phyloP scores from a whole-genome alignment of 148 eudicot genomes.

The Oxyria digyna region DNA sequence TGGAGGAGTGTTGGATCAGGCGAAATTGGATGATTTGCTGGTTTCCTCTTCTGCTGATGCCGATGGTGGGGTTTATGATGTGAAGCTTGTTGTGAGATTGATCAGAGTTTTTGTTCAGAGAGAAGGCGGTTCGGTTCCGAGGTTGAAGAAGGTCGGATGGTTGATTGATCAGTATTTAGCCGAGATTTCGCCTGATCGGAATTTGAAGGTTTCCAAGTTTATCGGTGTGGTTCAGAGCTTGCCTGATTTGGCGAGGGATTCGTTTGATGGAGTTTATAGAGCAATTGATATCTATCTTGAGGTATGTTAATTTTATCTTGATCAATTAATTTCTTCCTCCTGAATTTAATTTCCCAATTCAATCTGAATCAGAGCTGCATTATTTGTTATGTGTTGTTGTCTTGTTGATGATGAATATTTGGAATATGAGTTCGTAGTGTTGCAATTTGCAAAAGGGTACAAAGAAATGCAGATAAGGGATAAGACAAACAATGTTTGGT shows the following conservation, averaged over 20 bases:
- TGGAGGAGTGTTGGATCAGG: conserved; percentile 50
- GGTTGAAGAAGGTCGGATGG: conserved; percentile 49
- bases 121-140: conserved; percentile 19
- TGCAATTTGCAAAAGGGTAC: conserved; percentile 3
- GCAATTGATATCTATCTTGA: conserved; percentile 87
- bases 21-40: conserved; percentile 58
- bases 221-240: conserved; percentile 57
- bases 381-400: no score
- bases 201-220: conserved; percentile 55
- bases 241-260: conserved; percentile 70
- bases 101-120: conserved; percentile 48
- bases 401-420: not conserved
- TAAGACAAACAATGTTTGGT: conserved; percentile 21
- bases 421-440: not conserved
- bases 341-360: not conserved
- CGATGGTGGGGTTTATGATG: conserved; percentile 57
- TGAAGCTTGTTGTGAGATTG: conserved; percentile 58
- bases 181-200: conserved; percentile 78
- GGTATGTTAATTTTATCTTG: conserved; percentile 34
- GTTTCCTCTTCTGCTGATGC: conserved; percentile 18
- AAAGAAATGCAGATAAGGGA: conserved; percentile 13
- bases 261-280: conserved; percentile 75
- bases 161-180: conserved; percentile 63
- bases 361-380: not conserved
- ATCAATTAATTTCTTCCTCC: not conserved